Evolutionary conservation across 1,139 yeast genomes (phyloP), one percentile per base, ranked within the genome.

Genomic region (Scheffersomyces titani): DNA sequence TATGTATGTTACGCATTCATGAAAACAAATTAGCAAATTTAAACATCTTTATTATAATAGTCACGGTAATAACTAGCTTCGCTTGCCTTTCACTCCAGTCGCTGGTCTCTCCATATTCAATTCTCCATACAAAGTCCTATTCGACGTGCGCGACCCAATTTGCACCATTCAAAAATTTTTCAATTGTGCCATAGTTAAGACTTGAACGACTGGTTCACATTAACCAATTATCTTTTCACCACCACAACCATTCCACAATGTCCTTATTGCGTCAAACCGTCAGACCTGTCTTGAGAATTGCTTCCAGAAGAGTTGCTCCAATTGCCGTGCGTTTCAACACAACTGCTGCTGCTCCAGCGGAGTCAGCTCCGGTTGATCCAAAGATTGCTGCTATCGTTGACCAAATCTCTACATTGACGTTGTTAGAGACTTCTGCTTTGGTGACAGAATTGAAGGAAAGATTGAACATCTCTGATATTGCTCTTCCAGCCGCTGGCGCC

Each of bases 401-500:
- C 68, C 91, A 91, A 70, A 94, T 94, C 71, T 88, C 98, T 56
- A 85, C 90, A 65, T 84, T 94, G 72, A 92, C 97, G 19, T 84
- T 94, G 58, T 82, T 93, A 68, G 99, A 94, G 78, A 94, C 99
- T 19, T 88, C 97, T 16, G 75, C 89, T 46, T 84, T 94, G 69
- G 90, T 94, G 63, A 74, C 86, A 52, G 97, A 92, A 73, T 85
- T 94, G 69, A 94, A 94, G 78, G 80, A 88, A 56, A 88, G 88
- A 73, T 85, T 94, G 68, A 92, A 94, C 77, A 93, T 94, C 66
- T 92, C 98, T 63, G 99, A 94, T 71, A 92, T 93, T 66, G 84
- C 97, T 16, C 83, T 92, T 77, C 97, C 97, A 62, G 88, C 90
- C 57, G 86, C 81, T 20, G 87, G 85, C 54, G 81, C 83, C 44